Base-by-base conservation (phyloP, 768 basidiomycete species). In the Vishniacozyma victoriae region DNA sequence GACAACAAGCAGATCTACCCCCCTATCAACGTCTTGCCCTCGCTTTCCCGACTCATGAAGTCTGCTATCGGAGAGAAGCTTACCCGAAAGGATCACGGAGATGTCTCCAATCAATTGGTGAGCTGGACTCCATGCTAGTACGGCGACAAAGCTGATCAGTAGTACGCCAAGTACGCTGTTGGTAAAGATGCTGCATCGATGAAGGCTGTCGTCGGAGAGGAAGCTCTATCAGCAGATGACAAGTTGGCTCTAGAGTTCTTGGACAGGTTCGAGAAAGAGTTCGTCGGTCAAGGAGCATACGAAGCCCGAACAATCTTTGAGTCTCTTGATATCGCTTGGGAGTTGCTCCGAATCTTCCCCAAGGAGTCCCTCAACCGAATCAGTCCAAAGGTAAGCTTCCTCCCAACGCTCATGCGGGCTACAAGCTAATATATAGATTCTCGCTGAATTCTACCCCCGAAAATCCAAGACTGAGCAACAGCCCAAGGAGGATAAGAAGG, bases 171-270 rank as follows among this genome's bases (percentile, higher is more conserved):
- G 76, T 96, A 97, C 73, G 93, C 93, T 59, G 93, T 95, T 66
- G 93, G 91, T 41, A 83, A 89, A 69, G 93, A 96, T 67, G 93
- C 92, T 40, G 90, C 92, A 1, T 79, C 91, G 12, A 99, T 99
- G 95, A 97, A 97, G 73, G 95, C 95, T 52, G 95, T 97, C 35
- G 95, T 99, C 43, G 95, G 95, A 63, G 95, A 97, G 75, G 95
- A 99, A 73, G 92, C 95, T 18, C 74, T 97, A 61, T 91, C 87
- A 36, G 75, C 81, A 0, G 95, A 97, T 73, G 95, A 99, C 74
- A 96, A 95, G 75, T 79, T 95, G 31, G 92, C 93, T 7, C 76
- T 99, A 41, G 92, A 97, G 73, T 99, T 99, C 78, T 75, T 99
- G 58, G 90, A 93, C 69, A 89, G 93, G 74, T 99, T 99, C 73